Evolutionary conservation across 129 eudicot genomes (phyloP), one percentile per base, ranked within the genome.

Genomic region (Deinandra increscens): DNA sequence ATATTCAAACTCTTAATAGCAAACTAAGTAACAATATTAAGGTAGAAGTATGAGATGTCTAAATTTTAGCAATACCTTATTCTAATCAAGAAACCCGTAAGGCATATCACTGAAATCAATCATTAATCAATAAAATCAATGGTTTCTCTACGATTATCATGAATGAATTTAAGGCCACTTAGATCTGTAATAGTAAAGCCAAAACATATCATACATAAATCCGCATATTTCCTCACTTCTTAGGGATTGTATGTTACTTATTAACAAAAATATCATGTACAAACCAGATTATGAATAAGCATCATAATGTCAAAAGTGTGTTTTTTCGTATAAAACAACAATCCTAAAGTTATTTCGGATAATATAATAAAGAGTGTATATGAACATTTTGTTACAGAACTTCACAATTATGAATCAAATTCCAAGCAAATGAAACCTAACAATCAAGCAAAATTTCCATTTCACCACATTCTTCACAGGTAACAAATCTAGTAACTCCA

Each of bases 31-130:
- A 63, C 29, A 19, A 39, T 17, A 39, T 63, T 9, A 38, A 9
- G 7, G 15, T 22, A 23, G 26, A 15, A 18, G 19, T 22, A 20
- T 42, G 36, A 64, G 69, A 11, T 20, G 11, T 1, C 62, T 68
- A 49, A 4, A 68, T 17, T 50, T 23, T 19, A 36, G 17, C 61
- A 34, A 9, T 36, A 39, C 33, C 56, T 19, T 37, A 48, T 50
- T 20, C 51, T 51, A 69, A 69, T n/a, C 3, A 20, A 69, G 74
- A 69, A 70, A 23, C 64, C 13, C 4, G 37, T 49, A 62, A 45
- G 62, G 31, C 29, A 15, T 59, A 60, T 60, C 38, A 60, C 18
- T 11, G n/a, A 71, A n/a, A n/a, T n/a, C n/a, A n/a, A n/a, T n/a
- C n/a, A n/a, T n/a, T n/a, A n/a, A n/a, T n/a, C n/a, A n/a, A n/a